phyloP scores from a whole-genome alignment of 2,329 filamentous ascomycete species.

The Macrophomina pseudophaseolina region DNA sequence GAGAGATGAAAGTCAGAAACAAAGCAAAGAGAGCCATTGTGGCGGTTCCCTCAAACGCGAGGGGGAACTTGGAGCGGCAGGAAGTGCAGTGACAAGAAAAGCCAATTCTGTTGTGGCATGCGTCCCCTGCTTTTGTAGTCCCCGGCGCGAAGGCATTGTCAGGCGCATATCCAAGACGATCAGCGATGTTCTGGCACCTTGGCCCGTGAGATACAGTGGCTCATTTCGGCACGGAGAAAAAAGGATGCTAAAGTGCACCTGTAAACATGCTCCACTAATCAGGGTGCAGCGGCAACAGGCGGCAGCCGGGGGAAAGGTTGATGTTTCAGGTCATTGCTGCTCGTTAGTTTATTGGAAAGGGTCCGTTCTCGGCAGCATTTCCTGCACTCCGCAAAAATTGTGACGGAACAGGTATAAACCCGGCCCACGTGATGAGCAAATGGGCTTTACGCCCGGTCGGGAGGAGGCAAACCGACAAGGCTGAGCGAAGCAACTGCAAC shows the following conservation, averaged over 20 bases:
- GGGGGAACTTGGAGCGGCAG: not conserved
- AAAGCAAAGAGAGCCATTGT: slow-evolving; percentile 39
- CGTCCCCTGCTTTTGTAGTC: slow-evolving; percentile 23
- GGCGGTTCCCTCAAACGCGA: slow-evolving; percentile 7
- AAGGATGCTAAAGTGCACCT: slow-evolving; percentile 5
- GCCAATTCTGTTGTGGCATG: not conserved
- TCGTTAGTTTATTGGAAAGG: slow-evolving; percentile 16
- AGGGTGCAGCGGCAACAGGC: slow-evolving; percentile 12
- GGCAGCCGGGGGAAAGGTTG: not conserved
- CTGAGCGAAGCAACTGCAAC: not conserved
- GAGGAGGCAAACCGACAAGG: not conserved
- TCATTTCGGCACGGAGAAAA: slow-evolving; percentile 24
- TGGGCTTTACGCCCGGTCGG: slow-evolving; percentile 13
- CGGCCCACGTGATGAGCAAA: slow-evolving; percentile 7
- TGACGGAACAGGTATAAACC: not conserved
- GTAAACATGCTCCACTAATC: slow-evolving; percentile 13
- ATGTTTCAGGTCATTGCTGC: slow-evolving; percentile 16
- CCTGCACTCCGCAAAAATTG: not conserved
- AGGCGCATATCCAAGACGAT: not conserved
- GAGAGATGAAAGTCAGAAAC: slow-evolving; percentile 26
- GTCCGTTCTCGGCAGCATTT: not conserved
- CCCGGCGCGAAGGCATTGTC: not conserved
- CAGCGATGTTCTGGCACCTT: not conserved
- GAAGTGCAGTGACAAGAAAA: not conserved
- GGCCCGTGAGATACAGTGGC: slow-evolving; percentile 15